Base-by-base conservation (phyloP, 108 stramenopile genomes). In the Mayamaea pseudoterrestris region DNA sequence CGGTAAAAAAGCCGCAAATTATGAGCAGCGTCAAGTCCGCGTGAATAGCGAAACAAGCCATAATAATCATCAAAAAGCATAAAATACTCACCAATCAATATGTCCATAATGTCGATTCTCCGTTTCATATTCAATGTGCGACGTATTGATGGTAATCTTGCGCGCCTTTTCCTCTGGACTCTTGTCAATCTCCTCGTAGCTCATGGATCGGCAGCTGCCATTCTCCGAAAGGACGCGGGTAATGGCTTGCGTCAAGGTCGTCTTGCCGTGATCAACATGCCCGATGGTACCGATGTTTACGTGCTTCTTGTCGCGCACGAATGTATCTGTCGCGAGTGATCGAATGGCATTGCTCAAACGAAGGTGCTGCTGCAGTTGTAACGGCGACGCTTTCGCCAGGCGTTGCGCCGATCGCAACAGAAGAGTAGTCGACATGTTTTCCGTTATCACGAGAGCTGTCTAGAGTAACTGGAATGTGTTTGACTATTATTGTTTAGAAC, bases 191-290 rank as follows among this genome's bases (percentile, higher is more conserved):
- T 97, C 95, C 63, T 93, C 91, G 40, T 93, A 93, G 20, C 65
- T 57, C 83, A 88, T 80, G 49, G 82, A 67, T 63, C 91, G 40
- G 50, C 78, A 74, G 68, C 68, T 71, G 34, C 92, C 90, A 65
- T 73, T 90, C 54, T 96, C 94, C 26, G 73, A 59, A 35, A 99
- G 70, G 39, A 99, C 96, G 63, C 83, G 93, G 64, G 96, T 94
- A 65, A 99, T 99, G 47, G 98, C 98, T 54, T 97, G 95, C 16
- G 98, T 99, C 40, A 99, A 71, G 5, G 98, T 99, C 35, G 98
- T 99, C 60, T 99, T 99, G 53, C 98, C 98, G 75, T 99, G 98
- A 72, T 99, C 98, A 63, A 97, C 95, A 54, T 98, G 96, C 40
- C 98, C 98, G 57, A 99, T 99, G 53, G 98, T 99, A 30, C 98